phyloP scores from a whole-genome alignment of 179 eudicot genomes.

The Corrigiola litoralis region DNA sequence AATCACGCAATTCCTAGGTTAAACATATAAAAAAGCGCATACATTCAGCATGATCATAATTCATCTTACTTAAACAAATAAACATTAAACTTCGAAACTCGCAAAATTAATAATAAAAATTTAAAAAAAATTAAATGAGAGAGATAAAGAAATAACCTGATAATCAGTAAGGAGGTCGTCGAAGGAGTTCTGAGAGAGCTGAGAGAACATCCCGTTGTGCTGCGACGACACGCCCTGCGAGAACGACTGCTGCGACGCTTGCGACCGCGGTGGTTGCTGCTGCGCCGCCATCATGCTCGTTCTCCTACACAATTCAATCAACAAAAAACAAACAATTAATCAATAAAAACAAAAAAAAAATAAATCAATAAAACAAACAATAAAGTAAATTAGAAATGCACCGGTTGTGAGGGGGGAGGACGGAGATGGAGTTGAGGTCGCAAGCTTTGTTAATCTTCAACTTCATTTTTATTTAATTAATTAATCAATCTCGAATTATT shows the following conservation, averaged over 20 bases:
- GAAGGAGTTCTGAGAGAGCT: slow-evolving; percentile 76
- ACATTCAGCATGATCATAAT: too few species aligned
- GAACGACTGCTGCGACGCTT: slow-evolving; percentile 64
- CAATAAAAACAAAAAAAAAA: not conserved
- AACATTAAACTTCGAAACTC: too few species aligned
- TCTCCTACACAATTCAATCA: slow-evolving; percentile 41
- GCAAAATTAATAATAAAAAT: not conserved
- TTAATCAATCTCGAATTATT: not conserved
- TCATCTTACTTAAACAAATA: too few species aligned
- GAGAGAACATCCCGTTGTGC: slow-evolving; percentile 55
- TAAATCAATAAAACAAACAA: not conserved
- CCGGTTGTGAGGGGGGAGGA: slow-evolving; percentile 91
- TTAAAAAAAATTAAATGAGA: not conserved
- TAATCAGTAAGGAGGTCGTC: slow-evolving; percentile 47
- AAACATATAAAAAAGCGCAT: too few species aligned
- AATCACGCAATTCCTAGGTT: too few species aligned
- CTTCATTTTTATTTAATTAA: slow-evolving; percentile 36
- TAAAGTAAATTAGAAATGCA: slow-evolving; percentile 1
- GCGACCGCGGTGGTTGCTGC: slow-evolving; percentile 55
- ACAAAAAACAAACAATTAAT: not conserved
- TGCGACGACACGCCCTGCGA: slow-evolving; percentile 85
- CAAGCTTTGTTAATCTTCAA: slow-evolving; percentile 90
- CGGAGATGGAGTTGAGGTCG: slow-evolving; percentile 93
- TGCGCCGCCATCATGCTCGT: slow-evolving; percentile 38
- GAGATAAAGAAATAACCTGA: slow-evolving; percentile 33